These are phyloP conservation scores for Thelonectria discophora DNA, from an alignment of 2,329 filamentous ascomycete genomes.

Conservation along the genomic window DNA sequence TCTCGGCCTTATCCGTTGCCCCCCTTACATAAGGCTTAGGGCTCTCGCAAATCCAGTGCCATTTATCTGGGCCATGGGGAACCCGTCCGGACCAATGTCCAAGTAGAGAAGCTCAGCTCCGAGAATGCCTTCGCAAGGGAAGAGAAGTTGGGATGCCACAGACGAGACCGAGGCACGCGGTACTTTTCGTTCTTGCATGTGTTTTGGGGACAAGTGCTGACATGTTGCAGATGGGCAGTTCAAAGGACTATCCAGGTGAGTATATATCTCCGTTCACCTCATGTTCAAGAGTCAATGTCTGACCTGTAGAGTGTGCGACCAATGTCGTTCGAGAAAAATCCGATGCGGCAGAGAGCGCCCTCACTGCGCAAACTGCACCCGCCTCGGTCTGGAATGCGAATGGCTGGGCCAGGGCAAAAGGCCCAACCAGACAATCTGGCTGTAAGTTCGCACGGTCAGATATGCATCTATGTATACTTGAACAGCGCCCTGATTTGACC, in stretches of 20 bases:
- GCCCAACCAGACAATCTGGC: slow-evolving; percentile 16
- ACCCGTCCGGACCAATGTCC: not conserved
- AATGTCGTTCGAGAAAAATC: slow-evolving; percentile 24
- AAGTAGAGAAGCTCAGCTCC: not conserved
- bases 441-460: too few species aligned
- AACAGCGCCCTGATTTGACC: not conserved
- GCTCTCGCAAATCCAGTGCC: not conserved
- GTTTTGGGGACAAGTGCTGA: not conserved
- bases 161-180: slow-evolving; percentile 18
- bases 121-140: slow-evolving; percentile 23
- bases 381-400: slow-evolving; percentile 20
- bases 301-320: slow-evolving; percentile 12
- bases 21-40: slow-evolving; percentile 22
- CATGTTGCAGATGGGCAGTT: slow-evolving; percentile 5
- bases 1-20: slow-evolving; percentile 6
- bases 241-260: slow-evolving; percentile 23
- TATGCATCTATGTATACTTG: too few species aligned
- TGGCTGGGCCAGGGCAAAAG: slow-evolving; percentile 23
- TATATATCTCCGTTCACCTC: too few species aligned
- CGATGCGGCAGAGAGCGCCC: slow-evolving; percentile 23
- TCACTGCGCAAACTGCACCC: slow-evolving; percentile 21
- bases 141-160: slow-evolving; percentile 24
- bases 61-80: not conserved
- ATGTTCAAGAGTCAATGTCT: not conserved
- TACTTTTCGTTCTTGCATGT: not conserved